phyloP scores from a whole-genome alignment of 441 rosid species.

The Omphalea diandra region DNA sequence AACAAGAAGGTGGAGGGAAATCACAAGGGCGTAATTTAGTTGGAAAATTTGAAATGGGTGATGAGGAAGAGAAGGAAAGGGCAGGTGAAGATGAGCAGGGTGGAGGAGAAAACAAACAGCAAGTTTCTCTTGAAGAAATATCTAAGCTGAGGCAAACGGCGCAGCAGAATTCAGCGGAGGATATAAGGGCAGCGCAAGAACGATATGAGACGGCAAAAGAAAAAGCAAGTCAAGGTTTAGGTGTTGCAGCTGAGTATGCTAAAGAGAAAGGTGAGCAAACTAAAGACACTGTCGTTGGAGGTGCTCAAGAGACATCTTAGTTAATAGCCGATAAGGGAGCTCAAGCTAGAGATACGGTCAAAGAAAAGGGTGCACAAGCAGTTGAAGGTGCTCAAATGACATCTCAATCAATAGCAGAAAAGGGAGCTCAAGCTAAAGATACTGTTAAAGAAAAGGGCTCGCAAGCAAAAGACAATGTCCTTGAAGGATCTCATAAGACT shows the following conservation, averaged over 20 bases:
- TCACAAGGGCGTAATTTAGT: slow-evolving; percentile 5
- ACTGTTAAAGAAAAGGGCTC: slow-evolving; percentile 16
- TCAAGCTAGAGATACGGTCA: slow-evolving; percentile 28
- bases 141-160: slow-evolving; percentile 46
- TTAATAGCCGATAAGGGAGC: slow-evolving; percentile 37
- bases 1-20: background rate
- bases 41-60: slow-evolving; percentile 22
- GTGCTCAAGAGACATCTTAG: slow-evolving; percentile 9
- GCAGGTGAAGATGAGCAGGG: slow-evolving; percentile 5
- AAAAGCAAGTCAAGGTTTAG: background rate
- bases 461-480: slow-evolving; percentile 37
- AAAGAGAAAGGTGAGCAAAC: slow-evolving; percentile 26
- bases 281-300: slow-evolving; percentile 33
- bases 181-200: slow-evolving; percentile 45
- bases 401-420: slow-evolving; percentile 31
- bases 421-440: slow-evolving; percentile 37
- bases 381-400: slow-evolving; percentile 42
- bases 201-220: slow-evolving; percentile 46
- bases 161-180: slow-evolving; percentile 56
- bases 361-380: slow-evolving; percentile 39
- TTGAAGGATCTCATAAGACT: slow-evolving; percentile 37
- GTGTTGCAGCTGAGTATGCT: slow-evolving; percentile 11
- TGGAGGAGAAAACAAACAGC: slow-evolving; percentile 8
- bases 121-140: slow-evolving; percentile 56
- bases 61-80: background rate